These are phyloP conservation scores for Heliocybe sulcata DNA, from an alignment of 1,284 basidiomycete genomes.

Conservation along the genomic window DNA sequence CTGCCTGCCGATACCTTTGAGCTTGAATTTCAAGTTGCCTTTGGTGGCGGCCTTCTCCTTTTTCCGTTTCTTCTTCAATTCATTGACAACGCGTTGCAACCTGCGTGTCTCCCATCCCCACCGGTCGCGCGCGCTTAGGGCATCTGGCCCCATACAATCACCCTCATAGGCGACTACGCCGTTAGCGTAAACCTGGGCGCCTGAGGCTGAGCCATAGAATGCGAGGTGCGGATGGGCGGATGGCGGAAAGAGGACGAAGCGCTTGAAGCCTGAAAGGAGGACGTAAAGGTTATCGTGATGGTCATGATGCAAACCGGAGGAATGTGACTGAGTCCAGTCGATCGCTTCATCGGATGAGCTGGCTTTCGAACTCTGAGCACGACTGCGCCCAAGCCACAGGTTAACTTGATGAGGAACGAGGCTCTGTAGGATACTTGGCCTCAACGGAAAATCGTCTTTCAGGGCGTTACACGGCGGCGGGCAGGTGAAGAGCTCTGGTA, in stretches of 20 bases:
- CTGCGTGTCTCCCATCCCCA: not conserved
- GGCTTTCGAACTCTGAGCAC: not conserved
- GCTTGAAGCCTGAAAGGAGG: conserved; percentile 22
- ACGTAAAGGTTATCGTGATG: conserved; percentile 29
- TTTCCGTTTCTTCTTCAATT: not conserved
- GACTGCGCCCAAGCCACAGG: conserved; percentile 24
- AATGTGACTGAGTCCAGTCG: not conserved
- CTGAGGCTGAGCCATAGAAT: conserved; percentile 10
- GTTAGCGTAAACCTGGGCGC: conserved; percentile 19
- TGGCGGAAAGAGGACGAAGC: conserved; percentile 26
- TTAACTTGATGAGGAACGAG: conserved; percentile 25
- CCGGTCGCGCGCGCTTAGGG: conserved; percentile 15
- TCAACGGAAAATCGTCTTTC: conserved; percentile 19
- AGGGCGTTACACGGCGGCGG: conserved; percentile 23
- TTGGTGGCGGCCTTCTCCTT: not conserved
- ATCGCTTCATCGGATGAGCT: not conserved
- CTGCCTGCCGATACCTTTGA: not conserved
- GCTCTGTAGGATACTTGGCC: conserved; percentile 24
- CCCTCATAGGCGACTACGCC: conserved; percentile 24
- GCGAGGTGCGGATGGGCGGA: conserved; percentile 20
- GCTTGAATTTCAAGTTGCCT: not conserved
- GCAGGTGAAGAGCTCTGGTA: conserved; percentile 9
- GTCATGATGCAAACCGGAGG: conserved; percentile 15
- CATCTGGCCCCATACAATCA: conserved; percentile 20
- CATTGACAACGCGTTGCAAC: not conserved